Evolutionary conservation across 352 stramenopile genomes (phyloP), one percentile per base, ranked within the genome.

Genomic region (Phytopythium sindhum): DNA sequence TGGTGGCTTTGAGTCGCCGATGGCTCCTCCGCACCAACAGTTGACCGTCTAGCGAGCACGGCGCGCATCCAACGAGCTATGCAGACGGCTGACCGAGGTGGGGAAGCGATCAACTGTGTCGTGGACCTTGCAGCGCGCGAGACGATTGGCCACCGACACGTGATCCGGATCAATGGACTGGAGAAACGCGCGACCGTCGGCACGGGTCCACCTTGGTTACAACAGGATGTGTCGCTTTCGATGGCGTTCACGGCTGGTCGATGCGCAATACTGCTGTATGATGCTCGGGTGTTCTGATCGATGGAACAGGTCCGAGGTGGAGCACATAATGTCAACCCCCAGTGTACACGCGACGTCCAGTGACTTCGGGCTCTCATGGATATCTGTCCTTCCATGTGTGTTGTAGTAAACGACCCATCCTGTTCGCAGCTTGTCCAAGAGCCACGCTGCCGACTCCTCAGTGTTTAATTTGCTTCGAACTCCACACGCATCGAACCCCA

Each of bases 401-500:
- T 47, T 19, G 19, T 23, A 47, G 41, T 9, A 2, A 12, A 11
- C 41, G 41, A 47, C 2, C 1, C 41, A n/a, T 47, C 10, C 12
- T 19, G 2, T 19, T 19, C 23, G 23, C 31, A 35, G 31, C 31
- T 35, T 35, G 31, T 35, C 31, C 31, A 35, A 8, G 23, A 33
- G 11, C 23, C 15, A 15, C 6, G 21, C 7, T 0, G 45, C 6
- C 23, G 5, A 1, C 28, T 39, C 14, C 50, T 29, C 57, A 63
- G 28, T 56, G n/a, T 54, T 63, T 26, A 63, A 63, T 63, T 63
- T 35, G 57, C 57, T 35, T 26, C 15, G 8, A 44, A 19, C 28
- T 21, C 2, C 57, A 11, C 44, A 35, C 50, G 14, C 57, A 29
- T 31, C 42, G 39, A 23, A 4, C 44, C 15, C 15, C 14, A n/a